Conservation (phyloP, 371 early-diverging fungal species). For the Umbelopsis sp. region DNA sequence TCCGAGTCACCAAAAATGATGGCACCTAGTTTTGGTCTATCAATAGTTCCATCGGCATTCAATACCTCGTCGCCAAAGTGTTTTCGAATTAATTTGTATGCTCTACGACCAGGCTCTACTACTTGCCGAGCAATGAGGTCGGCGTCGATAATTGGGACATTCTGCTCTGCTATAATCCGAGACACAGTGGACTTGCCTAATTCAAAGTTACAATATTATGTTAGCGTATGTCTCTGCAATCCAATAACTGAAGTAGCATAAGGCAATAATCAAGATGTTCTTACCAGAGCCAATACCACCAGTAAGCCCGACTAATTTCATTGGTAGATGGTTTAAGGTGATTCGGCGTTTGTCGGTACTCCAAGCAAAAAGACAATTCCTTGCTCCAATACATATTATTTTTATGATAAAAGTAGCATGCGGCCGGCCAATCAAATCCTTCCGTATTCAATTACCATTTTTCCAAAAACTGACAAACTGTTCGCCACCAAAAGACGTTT, state of each 20-base stretch:
- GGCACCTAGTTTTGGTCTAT: constrained; percentile 78
- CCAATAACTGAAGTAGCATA: too few relatives aligned
- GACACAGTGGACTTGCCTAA: constrained; percentile 87
- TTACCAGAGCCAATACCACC: constrained; percentile 93
- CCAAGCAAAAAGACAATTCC: too few relatives aligned
- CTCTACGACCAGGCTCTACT: constrained; percentile 76
- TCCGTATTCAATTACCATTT: too few relatives aligned
- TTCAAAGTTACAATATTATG: too few relatives aligned
- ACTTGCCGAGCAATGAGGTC: constrained; percentile 90
- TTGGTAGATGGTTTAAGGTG: constrained; percentile 29
- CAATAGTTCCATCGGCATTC: constrained; percentile 58
- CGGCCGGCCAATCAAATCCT: neutral
- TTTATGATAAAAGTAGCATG: neutral
- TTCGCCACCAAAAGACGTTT: too few relatives aligned
- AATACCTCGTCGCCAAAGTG: constrained; percentile 79
- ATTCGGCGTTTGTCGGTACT: neutral
- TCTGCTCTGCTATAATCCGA: constrained; percentile 50
- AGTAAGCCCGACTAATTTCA: constrained; percentile 90
- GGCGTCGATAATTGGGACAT: constrained; percentile 89
- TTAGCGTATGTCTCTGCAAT: neutral
- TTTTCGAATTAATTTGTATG: constrained; percentile 70
- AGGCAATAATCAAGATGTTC: neutral
- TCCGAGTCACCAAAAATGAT: constrained; percentile 79
- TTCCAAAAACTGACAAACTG: too few relatives aligned
- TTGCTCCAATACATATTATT: neutral